phyloP scores from a whole-genome alignment of 306 rosid species.

The Citrullus mucosospermus region DNA sequence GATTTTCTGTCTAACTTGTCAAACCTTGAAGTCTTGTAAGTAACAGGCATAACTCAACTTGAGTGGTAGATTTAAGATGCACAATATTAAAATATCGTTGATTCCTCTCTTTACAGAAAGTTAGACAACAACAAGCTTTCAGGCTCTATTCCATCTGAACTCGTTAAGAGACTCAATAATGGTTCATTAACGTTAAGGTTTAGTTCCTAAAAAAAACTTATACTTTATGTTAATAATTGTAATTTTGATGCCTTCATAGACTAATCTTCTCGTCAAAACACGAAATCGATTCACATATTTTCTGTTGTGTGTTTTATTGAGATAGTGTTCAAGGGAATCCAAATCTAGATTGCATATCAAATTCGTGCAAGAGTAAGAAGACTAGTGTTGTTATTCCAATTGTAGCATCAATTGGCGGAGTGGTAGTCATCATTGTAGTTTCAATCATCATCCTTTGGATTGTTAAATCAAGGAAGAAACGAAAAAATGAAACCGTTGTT shows the following conservation, averaged over 20 bases:
- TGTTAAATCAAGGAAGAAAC: not conserved
- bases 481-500: not conserved
- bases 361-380: not conserved
- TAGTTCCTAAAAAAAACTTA: not conserved
- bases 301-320: not conserved
- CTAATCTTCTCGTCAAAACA: not conserved
- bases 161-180: not conserved
- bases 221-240: not conserved
- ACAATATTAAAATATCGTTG: not conserved
- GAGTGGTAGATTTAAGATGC: not conserved
- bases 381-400: not conserved
- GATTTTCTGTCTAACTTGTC: not conserved
- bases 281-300: not conserved
- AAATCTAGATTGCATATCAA: not conserved
- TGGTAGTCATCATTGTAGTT: not conserved
- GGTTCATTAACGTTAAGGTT: not conserved
- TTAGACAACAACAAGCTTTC: not conserved
- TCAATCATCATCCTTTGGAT: not conserved
- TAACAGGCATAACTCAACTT: not conserved
- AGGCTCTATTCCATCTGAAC: not conserved
- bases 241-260: not conserved
- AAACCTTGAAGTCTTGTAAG: not conserved
- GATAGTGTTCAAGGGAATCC: not conserved
- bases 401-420: conserved; percentile 1
- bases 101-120: not conserved